A percentile compares a stretch with the other conserved stretches of the same genome.
Evolutionary conservation across 768 basidiomycete species (phyloP).

Genomic region (Gymnopilus junonius): DNA sequence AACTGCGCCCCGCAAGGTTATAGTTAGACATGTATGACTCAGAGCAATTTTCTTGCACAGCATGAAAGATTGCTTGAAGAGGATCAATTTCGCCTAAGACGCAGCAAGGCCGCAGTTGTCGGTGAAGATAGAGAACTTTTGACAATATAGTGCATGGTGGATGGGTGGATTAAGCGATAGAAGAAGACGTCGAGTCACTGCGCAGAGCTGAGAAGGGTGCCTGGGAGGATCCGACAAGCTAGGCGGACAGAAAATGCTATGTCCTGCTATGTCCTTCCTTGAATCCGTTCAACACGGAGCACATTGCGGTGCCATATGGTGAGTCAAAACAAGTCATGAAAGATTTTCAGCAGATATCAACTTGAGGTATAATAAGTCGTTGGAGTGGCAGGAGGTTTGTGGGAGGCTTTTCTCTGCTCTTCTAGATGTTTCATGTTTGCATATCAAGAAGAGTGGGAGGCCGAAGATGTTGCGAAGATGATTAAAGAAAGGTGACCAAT

Average conservation of each 20-base stretch:
- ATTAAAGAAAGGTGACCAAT: too few species aligned
- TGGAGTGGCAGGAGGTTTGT: too few species aligned
- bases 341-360: too few species aligned
- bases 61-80: neutral
- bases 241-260: neutral
- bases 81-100: neutral
- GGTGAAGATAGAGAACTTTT: neutral
- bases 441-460: too few species aligned
- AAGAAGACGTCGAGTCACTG: neutral
- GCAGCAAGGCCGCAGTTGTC: slow-evolving; percentile 8
- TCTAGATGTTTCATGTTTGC: too few species aligned
- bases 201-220: neutral
- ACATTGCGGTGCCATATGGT: neutral
- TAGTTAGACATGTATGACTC: slow-evolving; percentile 1
- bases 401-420: too few species aligned
- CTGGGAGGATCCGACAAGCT: neutral
- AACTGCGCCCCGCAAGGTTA: neutral
- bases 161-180: neutral
- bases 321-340: neutral
- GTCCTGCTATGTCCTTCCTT: neutral
- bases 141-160: neutral
- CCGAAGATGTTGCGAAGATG: too few species aligned
- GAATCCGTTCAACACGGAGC: neutral
- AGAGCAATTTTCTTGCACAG: slow-evolving; percentile 1
- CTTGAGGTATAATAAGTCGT: too few species aligned